Base-by-base conservation (phyloP, 225 moss, liverwort and hornwort genomes). In the Polytrichum formosum region DNA sequence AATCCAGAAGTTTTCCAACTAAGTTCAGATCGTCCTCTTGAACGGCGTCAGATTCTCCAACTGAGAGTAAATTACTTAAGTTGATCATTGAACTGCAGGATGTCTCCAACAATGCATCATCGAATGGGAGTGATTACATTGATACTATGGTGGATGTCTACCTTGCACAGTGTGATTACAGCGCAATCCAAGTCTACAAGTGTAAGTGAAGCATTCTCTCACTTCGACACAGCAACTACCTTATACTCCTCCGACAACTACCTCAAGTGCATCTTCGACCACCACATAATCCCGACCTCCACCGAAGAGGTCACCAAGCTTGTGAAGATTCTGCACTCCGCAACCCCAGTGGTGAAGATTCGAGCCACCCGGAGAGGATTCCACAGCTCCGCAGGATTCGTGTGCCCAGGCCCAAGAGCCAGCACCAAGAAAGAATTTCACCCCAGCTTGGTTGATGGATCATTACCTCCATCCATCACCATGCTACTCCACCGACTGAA, bases 401-500 rank as follows among this genome's bases (percentile, higher is more conserved):
- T 74, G 17, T 89, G 83, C 73, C 26, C 83, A 1, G 86, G 89
- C 35, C 33, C 60, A 1, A 72, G 82, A 7, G 65, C 71, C 33
- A 74, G 64, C 73, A 74, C 75, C 26, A 68, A 67, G 66, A 54
- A 9, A 54, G 64, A 54, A 21, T 20, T 5, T 5, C 53, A 64
- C 18, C 13, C 28, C 26, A 13, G 33, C 20, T 56, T 46, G 31
- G 2, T 7, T 7, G 33, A 33, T 33, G 33, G 33, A 33, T 33
- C 33, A 33, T 7, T 33, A 7, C 33, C 26, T 26, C 21, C 62
- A 54, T 72, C 74, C 6, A 26, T 87, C 64, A 78, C 61, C 29
- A 55, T 87, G 56, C 82, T 85, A 28, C 75, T 82, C 28, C 76
- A 87, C 67, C 77, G 9, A 18, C 68, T 89, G 81, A 89, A 83